Evolutionary conservation across 225 moss, liverwort and hornwort genomes (phyloP).

Genomic region (Physcomitrium patens): DNA sequence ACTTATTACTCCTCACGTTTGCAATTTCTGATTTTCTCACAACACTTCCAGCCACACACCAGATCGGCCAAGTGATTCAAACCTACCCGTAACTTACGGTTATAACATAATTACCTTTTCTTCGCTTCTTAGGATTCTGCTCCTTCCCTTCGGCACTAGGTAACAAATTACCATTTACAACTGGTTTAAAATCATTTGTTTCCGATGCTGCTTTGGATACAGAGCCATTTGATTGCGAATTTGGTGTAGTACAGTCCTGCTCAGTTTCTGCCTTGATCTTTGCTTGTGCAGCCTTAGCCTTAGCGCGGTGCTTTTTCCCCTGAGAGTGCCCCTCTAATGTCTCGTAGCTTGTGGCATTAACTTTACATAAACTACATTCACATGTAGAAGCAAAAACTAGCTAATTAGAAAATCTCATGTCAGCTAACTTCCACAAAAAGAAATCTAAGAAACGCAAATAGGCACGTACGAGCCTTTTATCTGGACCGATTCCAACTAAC

Average conservation of each 20-base stretch:
- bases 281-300: constrained; percentile 62
- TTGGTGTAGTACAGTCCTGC: constrained; percentile 5
- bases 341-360: constrained; percentile 83
- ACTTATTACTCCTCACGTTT: constrained; percentile 7
- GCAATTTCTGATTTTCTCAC: not conserved
- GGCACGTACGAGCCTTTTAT: not conserved
- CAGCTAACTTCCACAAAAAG: not conserved
- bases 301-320: constrained; percentile 86
- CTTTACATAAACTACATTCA: constrained; percentile 76
- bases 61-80: constrained; percentile 21
- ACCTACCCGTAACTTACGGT: constrained; percentile 2
- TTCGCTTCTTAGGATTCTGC: constrained; percentile 44
- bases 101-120: constrained; percentile 29
- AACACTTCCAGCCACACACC: constrained; percentile 6
- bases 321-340: constrained; percentile 77
- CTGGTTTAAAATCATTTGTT: constrained; percentile 15
- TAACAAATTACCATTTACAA: constrained; percentile 25
- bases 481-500: not conserved
- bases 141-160: constrained; percentile 5
- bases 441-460: not conserved
- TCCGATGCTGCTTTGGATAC: constrained; percentile 25
- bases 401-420: not conserved
- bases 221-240: constrained; percentile 25
- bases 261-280: constrained; percentile 31
- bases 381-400: constrained; percentile 2